A percentile compares a stretch with the other conserved stretches of the same genome.
These are phyloP conservation scores for Xylariaceae sp. DNA, from an alignment of 2,329 filamentous ascomycete species.

Conservation along the genomic window DNA sequence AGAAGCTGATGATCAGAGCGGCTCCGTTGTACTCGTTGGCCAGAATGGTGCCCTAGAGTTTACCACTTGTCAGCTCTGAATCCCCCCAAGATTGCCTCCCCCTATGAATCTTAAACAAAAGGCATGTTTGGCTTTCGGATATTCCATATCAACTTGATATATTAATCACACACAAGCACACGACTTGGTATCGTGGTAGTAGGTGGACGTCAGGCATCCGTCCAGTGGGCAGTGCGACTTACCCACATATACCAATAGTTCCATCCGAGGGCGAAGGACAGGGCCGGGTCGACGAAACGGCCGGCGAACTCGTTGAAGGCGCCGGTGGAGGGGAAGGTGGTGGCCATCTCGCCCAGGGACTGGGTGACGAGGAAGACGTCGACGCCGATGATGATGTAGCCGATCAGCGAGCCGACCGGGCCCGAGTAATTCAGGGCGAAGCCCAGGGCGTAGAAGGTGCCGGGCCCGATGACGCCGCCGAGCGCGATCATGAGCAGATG, in stretches of 20 bases:
- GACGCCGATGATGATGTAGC: slow-evolving; percentile 24
- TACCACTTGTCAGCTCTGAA: too few species aligned
- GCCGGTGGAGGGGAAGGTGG: slow-evolving; percentile 42
- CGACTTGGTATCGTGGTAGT: too few species aligned
- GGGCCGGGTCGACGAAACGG: slow-evolving; percentile 41
- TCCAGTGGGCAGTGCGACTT: too few species aligned
- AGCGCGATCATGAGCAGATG: slow-evolving; percentile 24
- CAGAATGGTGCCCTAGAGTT: too few species aligned
- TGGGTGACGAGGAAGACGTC: slow-evolving; percentile 37
- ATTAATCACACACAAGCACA: too few species aligned
- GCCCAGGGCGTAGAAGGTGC: slow-evolving; percentile 22
- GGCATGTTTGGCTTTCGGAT: too few species aligned
- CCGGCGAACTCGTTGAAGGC: slow-evolving; percentile 44
- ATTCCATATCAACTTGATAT: too few species aligned
- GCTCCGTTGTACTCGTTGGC: slow-evolving; percentile 37
- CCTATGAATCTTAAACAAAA: too few species aligned
- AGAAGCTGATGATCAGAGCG: slow-evolving; percentile 35
- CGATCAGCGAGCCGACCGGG: slow-evolving; percentile 23
- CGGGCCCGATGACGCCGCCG: slow-evolving; percentile 20
- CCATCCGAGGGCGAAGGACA: slow-evolving; percentile 40
- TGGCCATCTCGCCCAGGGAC: slow-evolving; percentile 48
- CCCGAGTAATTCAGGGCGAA: slow-evolving; percentile 23
- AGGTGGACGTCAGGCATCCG: too few species aligned
- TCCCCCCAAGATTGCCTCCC: too few species aligned
- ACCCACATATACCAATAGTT: slow-evolving; percentile 42